Evolutionary conservation across 768 basidiomycete genomes (phyloP).

Genomic region (Psilocybe subaeruginosa): DNA sequence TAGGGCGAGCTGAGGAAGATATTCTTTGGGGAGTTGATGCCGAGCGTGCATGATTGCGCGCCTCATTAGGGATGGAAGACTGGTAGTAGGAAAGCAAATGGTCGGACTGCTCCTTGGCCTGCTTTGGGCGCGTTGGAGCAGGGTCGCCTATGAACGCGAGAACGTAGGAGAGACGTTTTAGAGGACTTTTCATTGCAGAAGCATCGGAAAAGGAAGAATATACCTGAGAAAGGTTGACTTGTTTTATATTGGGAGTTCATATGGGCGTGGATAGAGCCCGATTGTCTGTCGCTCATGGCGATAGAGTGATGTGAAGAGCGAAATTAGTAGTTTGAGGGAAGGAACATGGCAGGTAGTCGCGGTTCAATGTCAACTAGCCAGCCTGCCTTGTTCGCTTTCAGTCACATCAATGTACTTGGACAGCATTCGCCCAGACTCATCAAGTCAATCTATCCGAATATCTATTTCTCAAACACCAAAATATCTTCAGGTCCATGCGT

Average conservation of each 20-base stretch:
- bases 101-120: conserved; percentile 24
- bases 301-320: conserved; percentile 14
- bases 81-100: conserved; percentile 43
- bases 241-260: conserved; percentile 23
- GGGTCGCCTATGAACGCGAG: conserved; percentile 28
- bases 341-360: not conserved
- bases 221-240: conserved; percentile 18
- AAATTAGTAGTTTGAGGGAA: conserved; percentile 1
- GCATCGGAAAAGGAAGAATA: conserved; percentile 14
- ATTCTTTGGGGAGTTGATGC: conserved; percentile 22
- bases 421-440: not conserved
- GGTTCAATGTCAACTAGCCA: not conserved
- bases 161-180: conserved; percentile 33
- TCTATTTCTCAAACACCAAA: not conserved
- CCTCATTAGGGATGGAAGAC: conserved; percentile 49
- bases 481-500: not conserved
- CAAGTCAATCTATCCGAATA: not conserved
- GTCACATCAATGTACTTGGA: conserved; percentile 1
- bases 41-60: conserved; percentile 25
- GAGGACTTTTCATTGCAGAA: conserved; percentile 32
- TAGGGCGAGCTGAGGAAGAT: conserved; percentile 16
- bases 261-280: not conserved
- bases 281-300: conserved; percentile 18
- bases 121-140: conserved; percentile 19
- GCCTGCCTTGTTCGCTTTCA: not conserved